A percentile compares a stretch with the other conserved stretches of the same genome.
These are phyloP conservation scores for Skeletonema marinoi DNA, from an alignment of 108 stramenopile species.

Conservation along the genomic window DNA sequence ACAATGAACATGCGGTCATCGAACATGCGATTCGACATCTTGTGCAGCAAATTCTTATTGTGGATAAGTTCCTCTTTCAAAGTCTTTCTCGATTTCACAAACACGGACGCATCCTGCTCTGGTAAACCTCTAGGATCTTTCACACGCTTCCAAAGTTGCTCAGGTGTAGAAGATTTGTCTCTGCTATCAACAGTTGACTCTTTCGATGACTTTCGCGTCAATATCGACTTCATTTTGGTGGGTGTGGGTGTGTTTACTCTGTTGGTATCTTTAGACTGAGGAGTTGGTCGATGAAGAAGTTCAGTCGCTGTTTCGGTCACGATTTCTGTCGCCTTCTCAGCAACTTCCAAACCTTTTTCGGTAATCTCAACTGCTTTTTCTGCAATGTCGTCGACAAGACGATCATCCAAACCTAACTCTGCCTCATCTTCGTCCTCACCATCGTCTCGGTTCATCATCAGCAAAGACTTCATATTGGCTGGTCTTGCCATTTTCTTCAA, in stretches of 20 bases:
- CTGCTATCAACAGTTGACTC: neutral
- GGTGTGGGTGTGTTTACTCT: neutral
- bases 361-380: neutral
- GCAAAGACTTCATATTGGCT: neutral
- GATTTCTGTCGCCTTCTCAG: neutral
- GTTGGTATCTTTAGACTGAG: neutral
- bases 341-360: neutral
- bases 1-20: conserved; percentile 38
- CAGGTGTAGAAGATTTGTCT: neutral
- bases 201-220: neutral
- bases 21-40: conserved; percentile 17
- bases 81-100: conserved; percentile 26
- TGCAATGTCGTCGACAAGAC: neutral
- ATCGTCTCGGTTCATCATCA: conserved; percentile 1
- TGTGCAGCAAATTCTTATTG: conserved; percentile 35
- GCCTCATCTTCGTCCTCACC: conserved; percentile 33
- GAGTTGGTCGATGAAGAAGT: neutral
- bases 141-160: conserved; percentile 27
- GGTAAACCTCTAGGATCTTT: conserved; percentile 29
- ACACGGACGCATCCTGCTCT: conserved; percentile 34
- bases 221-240: neutral
- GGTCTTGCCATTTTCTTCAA: conserved; percentile 6
- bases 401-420: conserved; percentile 4
- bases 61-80: conserved; percentile 20
- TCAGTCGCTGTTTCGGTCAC: neutral